Percentiles rank a stretch among this genome's conserved stretches.
These are phyloP conservation scores for Salix koriyanagi DNA, from an alignment of 345 rosid species.

Conservation along the genomic window DNA sequence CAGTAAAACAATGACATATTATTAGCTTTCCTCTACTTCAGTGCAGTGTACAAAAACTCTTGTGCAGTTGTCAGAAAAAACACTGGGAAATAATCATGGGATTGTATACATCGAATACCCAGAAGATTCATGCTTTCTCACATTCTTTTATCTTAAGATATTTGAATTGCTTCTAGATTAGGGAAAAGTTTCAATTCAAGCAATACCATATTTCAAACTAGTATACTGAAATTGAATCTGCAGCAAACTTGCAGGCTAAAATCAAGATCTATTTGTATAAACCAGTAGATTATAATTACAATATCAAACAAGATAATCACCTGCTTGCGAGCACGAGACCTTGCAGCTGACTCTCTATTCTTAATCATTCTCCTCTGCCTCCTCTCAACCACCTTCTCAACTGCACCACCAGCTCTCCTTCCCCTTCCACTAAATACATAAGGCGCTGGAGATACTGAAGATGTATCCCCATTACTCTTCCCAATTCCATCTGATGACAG, in stretches of 20 bases:
- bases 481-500: slow-evolving; percentile 72
- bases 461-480: slow-evolving; percentile 69
- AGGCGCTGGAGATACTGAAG: slow-evolving; percentile 78
- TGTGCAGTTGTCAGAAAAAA: not conserved
- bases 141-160: not conserved
- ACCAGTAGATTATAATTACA: slow-evolving; percentile 5
- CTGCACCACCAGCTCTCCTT: slow-evolving; percentile 54
- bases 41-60: not conserved
- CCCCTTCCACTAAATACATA: slow-evolving; percentile 72
- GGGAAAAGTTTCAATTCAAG: not conserved
- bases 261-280: not conserved
- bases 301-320: slow-evolving; percentile 37
- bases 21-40: not conserved
- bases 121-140: not conserved
- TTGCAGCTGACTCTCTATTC: slow-evolving; percentile 97
- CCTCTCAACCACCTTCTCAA: slow-evolving; percentile 96
- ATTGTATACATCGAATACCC: not conserved
- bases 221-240: not conserved
- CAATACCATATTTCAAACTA: not conserved
- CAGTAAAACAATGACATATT: not conserved
- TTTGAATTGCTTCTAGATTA: not conserved
- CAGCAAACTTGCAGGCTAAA: not conserved
- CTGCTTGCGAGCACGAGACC: slow-evolving; percentile 99
- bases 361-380: slow-evolving; percentile 98
- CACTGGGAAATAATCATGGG: not conserved